Conservation (phyloP, 352 stramenopile genomes). For the Pythium brassicae region DNA sequence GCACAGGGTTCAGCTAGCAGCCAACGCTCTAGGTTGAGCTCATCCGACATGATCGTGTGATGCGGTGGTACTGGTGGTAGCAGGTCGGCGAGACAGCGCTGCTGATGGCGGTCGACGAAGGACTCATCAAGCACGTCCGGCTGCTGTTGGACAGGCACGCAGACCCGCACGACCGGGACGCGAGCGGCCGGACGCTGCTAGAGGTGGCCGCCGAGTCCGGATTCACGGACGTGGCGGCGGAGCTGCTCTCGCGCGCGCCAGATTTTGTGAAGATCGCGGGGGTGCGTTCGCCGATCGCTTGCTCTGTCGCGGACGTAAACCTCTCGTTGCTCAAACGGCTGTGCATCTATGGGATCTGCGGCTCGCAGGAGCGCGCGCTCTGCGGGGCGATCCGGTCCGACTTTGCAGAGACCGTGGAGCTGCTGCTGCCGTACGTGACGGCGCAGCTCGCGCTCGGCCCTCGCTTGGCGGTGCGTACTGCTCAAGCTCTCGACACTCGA, state of each 20-base stretch:
- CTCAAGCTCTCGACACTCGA: no score
- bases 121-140: neutral
- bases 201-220: neutral
- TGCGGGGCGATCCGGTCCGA: neutral
- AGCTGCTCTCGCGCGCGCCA: neutral
- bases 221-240: neutral
- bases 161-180: neutral
- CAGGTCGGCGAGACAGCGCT: slow-evolving; percentile 2
- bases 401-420: neutral
- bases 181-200: neutral
- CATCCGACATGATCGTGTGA: no score
- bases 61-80: no score
- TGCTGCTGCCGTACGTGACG: neutral
- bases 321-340: no score
- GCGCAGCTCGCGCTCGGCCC: neutral
- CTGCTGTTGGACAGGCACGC: neutral
- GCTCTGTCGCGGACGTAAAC: no score
- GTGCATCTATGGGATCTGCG: no score
- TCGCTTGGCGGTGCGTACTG: neutral
- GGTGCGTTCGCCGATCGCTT: no score
- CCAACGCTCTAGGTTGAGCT: no score
- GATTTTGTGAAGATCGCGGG: neutral
- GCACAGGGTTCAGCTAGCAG: no score
- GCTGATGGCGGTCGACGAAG: slow-evolving; percentile 1
- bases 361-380: neutral